These are phyloP conservation scores for Taiozyma onychis DNA, from an alignment of 1,139 yeast genomes.

Conservation along the genomic window DNA sequence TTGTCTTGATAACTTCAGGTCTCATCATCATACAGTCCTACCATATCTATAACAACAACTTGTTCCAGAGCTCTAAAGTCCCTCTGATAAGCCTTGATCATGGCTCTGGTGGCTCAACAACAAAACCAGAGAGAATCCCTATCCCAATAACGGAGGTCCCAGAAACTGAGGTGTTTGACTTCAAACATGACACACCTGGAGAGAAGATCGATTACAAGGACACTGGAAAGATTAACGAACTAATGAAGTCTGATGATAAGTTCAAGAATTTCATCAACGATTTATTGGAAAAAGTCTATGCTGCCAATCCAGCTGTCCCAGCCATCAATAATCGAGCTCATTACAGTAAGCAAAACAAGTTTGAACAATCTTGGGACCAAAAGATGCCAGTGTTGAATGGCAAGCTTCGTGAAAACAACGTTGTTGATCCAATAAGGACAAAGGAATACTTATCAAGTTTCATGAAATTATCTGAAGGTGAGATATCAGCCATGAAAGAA, in stretches of 20 bases:
- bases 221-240: constrained; percentile 4
- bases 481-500: constrained; percentile 10
- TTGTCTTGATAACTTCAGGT: not conserved
- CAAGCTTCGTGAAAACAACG: constrained; percentile 19
- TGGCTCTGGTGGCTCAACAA: not conserved
- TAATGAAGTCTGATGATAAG: constrained; percentile 4
- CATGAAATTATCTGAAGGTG: constrained; percentile 11
- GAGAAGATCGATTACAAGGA: not conserved
- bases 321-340: constrained; percentile 19
- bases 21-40: not conserved
- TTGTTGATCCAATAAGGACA: constrained; percentile 19
- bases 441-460: constrained; percentile 19
- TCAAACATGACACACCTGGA: not conserved
- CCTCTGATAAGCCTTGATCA: not conserved
- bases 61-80: not conserved
- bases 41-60: not conserved
- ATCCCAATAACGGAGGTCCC: not conserved
- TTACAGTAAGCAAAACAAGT: constrained; percentile 15
- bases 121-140: not conserved
- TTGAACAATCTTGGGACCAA: constrained; percentile 9
- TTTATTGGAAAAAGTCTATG: constrained; percentile 9
- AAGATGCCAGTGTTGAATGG: constrained; percentile 22
- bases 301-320: constrained; percentile 13
- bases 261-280: constrained; percentile 15
- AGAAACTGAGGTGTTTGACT: not conserved